Percentiles rank a stretch among this genome's conserved stretches.
Evolutionary conservation across 2,329 filamentous ascomycete genomes (phyloP).

Genomic region (Keithomyces neogunnii): DNA sequence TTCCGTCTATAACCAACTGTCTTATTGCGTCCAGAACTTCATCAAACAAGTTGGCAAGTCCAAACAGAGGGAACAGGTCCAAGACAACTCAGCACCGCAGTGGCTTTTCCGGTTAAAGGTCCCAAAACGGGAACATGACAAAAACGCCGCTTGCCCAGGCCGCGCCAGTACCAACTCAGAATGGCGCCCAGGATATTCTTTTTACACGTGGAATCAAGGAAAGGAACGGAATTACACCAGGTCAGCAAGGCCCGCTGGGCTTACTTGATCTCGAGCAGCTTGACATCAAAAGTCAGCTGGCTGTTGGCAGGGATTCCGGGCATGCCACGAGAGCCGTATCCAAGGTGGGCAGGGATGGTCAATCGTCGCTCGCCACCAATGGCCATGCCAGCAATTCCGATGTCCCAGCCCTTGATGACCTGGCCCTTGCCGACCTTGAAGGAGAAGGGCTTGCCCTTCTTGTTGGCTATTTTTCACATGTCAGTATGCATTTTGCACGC

Average conservation of each 20-base stretch:
- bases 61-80: slow-evolving; percentile 28
- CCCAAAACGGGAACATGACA: slow-evolving; percentile 5
- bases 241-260: slow-evolving; percentile 9
- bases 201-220: slow-evolving; percentile 1
- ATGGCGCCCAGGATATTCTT: slow-evolving; percentile 5
- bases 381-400: slow-evolving; percentile 86
- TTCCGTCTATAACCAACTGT: slow-evolving; percentile 4
- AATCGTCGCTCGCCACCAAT: slow-evolving; percentile 90
- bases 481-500: background rate
- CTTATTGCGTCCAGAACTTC: slow-evolving; percentile 1
- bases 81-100: slow-evolving; percentile 34
- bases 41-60: background rate
- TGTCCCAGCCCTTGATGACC: slow-evolving; percentile 98
- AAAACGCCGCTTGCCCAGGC: slow-evolving; percentile 10
- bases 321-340: slow-evolving; percentile 76
- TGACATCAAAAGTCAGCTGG: slow-evolving; percentile 85
- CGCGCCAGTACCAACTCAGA: slow-evolving; percentile 2
- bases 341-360: slow-evolving; percentile 77
- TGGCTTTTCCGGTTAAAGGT: slow-evolving; percentile 1
- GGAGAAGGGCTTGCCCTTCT: slow-evolving; percentile 94
- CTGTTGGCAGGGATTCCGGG: slow-evolving; percentile 89
- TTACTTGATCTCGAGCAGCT: slow-evolving; percentile 78
- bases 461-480: slow-evolving; percentile 60
- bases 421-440: slow-evolving; percentile 93
- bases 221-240: background rate